phyloP scores from a whole-genome alignment of 1,139 yeast species.

The Diutina pseudorugosa region DNA sequence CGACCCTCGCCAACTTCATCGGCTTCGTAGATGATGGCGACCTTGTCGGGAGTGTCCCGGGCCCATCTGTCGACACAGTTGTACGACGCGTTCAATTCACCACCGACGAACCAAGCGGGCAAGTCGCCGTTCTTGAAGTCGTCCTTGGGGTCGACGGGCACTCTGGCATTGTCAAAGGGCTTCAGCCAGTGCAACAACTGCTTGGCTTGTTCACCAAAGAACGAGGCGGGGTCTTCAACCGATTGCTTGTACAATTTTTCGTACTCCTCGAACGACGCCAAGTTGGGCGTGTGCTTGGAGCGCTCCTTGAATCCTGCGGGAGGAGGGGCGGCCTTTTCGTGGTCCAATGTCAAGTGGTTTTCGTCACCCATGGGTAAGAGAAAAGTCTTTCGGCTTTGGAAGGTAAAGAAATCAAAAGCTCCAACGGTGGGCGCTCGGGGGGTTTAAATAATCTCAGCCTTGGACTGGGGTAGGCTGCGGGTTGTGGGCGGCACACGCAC shows the following conservation, averaged over 20 bases:
- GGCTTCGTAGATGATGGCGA: conserved; percentile 72
- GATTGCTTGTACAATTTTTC: conserved; percentile 51
- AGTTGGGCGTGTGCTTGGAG: conserved; percentile 35
- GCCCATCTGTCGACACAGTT: conserved; percentile 81
- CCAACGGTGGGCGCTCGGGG: neutral
- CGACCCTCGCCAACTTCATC: conserved; percentile 62
- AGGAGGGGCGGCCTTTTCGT: conserved; percentile 32
- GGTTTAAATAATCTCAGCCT: neutral
- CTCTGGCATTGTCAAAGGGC: conserved; percentile 24
- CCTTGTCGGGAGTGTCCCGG: conserved; percentile 50
- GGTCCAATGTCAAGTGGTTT: conserved; percentile 28
- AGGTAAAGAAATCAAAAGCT: neutral
- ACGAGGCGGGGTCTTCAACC: conserved; percentile 49
- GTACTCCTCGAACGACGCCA: conserved; percentile 44
- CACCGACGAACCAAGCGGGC: conserved; percentile 70
- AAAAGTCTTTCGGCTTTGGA: neutral
- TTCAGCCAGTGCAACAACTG: conserved; percentile 50
- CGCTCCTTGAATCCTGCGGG: conserved; percentile 48
- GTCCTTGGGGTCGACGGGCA: conserved; percentile 34
- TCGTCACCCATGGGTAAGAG: conserved; percentile 1
- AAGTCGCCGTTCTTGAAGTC: conserved; percentile 56
- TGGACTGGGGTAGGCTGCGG: neutral
- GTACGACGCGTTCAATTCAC: conserved; percentile 66
- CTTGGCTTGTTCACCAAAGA: conserved; percentile 53
- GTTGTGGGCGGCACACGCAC: neutral